Base-by-base conservation (phyloP, 2,329 filamentous ascomycete genomes). In the Huntiella bhutanensis region DNA sequence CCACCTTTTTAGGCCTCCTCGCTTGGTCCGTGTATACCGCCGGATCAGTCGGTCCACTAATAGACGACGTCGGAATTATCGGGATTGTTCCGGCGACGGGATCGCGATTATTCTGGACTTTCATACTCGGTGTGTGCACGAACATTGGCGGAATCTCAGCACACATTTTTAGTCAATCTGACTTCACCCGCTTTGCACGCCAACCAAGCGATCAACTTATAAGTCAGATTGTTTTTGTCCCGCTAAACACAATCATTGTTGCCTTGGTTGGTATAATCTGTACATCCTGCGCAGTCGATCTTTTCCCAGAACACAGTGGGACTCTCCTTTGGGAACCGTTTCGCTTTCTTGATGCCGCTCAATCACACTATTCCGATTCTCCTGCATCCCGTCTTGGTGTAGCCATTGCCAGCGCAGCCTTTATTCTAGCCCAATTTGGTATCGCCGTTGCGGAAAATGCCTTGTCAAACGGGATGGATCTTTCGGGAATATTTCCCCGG, bases 21-120 rank as follows among this genome's bases (percentile, higher is more conserved):
- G 59, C 68, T 33, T 69, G 67, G 67, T 60, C 65, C 1, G 54
- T 69, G 3, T 54, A 60, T 2, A 59, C 59, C 1, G 65, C 65
- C 0, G 59, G 59, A 38, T 66, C 66, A 2, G 53, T 53, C 1
- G 66, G 66, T 32, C 53, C 65, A 3, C 58, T 70, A 2, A 63
- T 67, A 53, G 33, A 34, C 7, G 45, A 47, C 17, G 33, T 47
- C 15, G 50, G 57, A 5, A 57, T 55, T 12, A 49, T 56, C 2
- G 55, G 55, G 10, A 46, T 54, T 3, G 45, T 47, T 2, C 51
- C 53, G 1, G 43, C 53, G 3, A 48, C 50, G 2, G 45, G 50
- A 1, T 51, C 52, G 0, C 51, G 51, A 13, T 48, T 50, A 12
- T 54, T 51, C 44, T 59, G 56, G 57, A 56, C 56, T 4, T 57